These are phyloP conservation scores for Helianthus tuberosus DNA, from an alignment of 129 eudicot genomes.

Conservation along the genomic window DNA sequence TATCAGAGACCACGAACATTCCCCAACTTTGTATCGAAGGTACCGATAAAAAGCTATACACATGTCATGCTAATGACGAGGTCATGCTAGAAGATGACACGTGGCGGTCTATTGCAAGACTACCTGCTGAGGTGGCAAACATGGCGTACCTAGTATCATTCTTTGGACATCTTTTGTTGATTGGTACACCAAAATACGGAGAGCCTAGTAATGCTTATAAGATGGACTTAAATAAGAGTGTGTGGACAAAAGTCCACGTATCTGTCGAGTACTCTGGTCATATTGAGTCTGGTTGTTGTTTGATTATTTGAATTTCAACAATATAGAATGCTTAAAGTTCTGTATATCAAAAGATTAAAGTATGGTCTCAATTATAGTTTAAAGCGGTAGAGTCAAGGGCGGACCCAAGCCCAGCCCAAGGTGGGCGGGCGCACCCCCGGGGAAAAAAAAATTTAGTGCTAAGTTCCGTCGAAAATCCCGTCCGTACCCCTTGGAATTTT, in stretches of 20 bases:
- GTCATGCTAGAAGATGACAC: conserved; percentile 27
- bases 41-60: conserved; percentile 36
- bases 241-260: conserved; percentile 48
- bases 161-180: conserved; percentile 50
- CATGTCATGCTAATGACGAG: conserved; percentile 24
- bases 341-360: too few relatives aligned
- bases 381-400: too few relatives aligned
- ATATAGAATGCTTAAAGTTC: too few relatives aligned
- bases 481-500: too few relatives aligned
- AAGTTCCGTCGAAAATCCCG: too few relatives aligned
- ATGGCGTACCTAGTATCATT: conserved; percentile 43
- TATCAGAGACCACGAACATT: conserved; percentile 9
- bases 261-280: conserved; percentile 47
- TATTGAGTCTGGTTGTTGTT: conserved; percentile 55
- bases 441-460: too few relatives aligned
- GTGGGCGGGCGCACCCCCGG: too few relatives aligned
- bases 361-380: too few relatives aligned
- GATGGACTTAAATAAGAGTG: conserved; percentile 45
- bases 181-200: conserved; percentile 45
- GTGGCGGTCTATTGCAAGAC: conserved; percentile 47
- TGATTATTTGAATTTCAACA: conserved; percentile 30
- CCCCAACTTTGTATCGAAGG: conserved; percentile 31
- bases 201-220: conserved; percentile 34
- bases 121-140: conserved; percentile 42
- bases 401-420: too few relatives aligned